Evolutionary conservation across 768 basidiomycete genomes (phyloP).

Genomic region (Boletus speciosus): DNA sequence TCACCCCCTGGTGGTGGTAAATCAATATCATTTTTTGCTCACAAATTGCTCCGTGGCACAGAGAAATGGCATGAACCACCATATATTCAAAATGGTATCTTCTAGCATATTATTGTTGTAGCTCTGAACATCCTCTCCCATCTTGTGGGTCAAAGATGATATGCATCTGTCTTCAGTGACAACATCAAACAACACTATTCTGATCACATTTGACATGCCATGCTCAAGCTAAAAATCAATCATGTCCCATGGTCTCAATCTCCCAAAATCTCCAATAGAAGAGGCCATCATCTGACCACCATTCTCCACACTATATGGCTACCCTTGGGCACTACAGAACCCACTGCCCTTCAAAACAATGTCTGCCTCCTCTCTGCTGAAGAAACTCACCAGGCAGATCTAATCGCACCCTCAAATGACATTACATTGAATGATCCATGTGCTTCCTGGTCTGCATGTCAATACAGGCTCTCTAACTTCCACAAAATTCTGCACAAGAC

Average conservation of each 20-base stretch:
- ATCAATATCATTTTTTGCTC: not conserved
- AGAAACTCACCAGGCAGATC: too few relatives aligned
- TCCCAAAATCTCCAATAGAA: too few relatives aligned
- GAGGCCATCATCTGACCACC: accelerated
- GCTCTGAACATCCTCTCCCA: not conserved
- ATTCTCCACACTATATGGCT: not conserved
- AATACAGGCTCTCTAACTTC: not conserved
- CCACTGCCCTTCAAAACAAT: not conserved
- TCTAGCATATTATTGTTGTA: not conserved
- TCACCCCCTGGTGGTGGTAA: not conserved
- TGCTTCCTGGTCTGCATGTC: not conserved
- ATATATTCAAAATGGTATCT: not conserved
- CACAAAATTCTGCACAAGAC: not conserved
- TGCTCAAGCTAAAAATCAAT: not conserved
- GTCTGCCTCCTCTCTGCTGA: too few relatives aligned
- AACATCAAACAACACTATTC: too few relatives aligned
- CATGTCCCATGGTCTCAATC: not conserved
- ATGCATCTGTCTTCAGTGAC: too few relatives aligned
- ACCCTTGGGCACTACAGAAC: not conserved
- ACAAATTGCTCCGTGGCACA: not conserved
- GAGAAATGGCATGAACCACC: not conserved
- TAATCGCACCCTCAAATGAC: not conserved
- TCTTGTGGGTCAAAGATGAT: not conserved
- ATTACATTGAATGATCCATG: not conserved
- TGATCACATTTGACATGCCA: too few relatives aligned